phyloP scores from a whole-genome alignment of 139 green algal genomes.

The Chloropicon primus region DNA sequence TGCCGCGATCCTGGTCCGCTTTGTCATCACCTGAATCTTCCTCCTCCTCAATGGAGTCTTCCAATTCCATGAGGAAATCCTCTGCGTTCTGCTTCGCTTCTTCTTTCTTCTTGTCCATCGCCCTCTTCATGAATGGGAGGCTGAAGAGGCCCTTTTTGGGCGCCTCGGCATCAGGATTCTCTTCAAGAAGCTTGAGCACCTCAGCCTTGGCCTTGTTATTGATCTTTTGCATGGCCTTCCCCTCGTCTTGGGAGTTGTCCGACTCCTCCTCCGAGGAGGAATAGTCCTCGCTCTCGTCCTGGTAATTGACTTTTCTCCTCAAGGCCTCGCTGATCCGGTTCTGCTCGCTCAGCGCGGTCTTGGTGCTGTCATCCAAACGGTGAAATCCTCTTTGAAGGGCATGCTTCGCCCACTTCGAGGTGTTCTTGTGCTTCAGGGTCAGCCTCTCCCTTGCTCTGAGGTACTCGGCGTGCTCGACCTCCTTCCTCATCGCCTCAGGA shows the following conservation, averaged over 20 bases:
- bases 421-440: constrained; percentile 86
- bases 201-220: constrained; percentile 27
- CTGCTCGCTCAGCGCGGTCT: constrained; percentile 70
- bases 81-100: not conserved
- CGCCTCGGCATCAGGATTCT: constrained; percentile 9
- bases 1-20: not conserved
- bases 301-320: constrained; percentile 44
- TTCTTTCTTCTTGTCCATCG: constrained; percentile 25
- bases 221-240: not conserved
- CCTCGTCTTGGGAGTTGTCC: constrained; percentile 22
- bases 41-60: not conserved
- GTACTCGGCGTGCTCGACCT: not conserved
- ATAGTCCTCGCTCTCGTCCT: not conserved
- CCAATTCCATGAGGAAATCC: not conserved
- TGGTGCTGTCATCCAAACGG: constrained; percentile 37
- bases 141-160: constrained; percentile 61
- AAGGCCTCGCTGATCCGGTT: constrained; percentile 70
- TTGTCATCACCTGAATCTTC: not conserved
- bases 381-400: constrained; percentile 51
- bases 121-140: constrained; percentile 86
- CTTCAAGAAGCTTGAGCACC: constrained; percentile 31
- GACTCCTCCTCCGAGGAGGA: constrained; percentile 3
- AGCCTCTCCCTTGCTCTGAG: constrained; percentile 62
- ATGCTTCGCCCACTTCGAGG: constrained; percentile 64
- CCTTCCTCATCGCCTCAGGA: constrained; percentile 56